Evolutionary conservation across 2,329 filamentous ascomycete genomes (phyloP).

Genomic region (Fusarium marasasianum): DNA sequence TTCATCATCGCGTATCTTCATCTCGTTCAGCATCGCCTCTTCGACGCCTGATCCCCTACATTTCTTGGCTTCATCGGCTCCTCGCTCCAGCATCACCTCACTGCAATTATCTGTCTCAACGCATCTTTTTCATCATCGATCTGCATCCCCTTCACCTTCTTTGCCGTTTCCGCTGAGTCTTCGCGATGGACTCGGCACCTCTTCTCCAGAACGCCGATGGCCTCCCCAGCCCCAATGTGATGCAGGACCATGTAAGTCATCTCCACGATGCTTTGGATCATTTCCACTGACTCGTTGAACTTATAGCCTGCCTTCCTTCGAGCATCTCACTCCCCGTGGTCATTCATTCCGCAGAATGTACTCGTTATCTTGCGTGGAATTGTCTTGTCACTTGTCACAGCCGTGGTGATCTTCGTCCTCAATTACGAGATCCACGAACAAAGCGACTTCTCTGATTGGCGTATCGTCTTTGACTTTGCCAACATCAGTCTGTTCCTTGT

Average conservation of each 20-base stretch:
- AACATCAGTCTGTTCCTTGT: conserved; percentile 55
- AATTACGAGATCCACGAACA: conserved; percentile 57
- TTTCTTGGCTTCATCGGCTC: conserved; percentile 14
- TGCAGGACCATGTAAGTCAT: conserved; percentile 50
- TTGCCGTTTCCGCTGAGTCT: background rate
- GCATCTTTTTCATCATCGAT: background rate
- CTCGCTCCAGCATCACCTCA: conserved; percentile 13
- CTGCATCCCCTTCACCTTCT: background rate
- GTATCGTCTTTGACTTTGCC: conserved; percentile 60
- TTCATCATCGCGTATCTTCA: conserved; percentile 14
- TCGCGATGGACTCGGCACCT: conserved; percentile 48
- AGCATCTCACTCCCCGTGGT: conserved; percentile 62
- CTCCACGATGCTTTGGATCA: accelerated
- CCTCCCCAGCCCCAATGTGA: conserved; percentile 45
- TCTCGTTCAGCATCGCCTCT: conserved; percentile 6
- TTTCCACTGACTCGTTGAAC: conserved; percentile 16
- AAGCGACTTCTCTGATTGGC: conserved; percentile 52
- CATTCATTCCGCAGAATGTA: conserved; percentile 55
- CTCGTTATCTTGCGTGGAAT: conserved; percentile 56
- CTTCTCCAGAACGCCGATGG: conserved; percentile 45
- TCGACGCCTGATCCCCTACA: conserved; percentile 2
- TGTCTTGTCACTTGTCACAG: conserved; percentile 55
- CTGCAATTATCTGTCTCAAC: background rate
- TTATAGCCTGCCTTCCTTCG: conserved; percentile 60
- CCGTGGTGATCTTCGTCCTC: conserved; percentile 52